Conservation (phyloP, 2,329 filamentous ascomycete species). For the Fusarium buharicum region DNA sequence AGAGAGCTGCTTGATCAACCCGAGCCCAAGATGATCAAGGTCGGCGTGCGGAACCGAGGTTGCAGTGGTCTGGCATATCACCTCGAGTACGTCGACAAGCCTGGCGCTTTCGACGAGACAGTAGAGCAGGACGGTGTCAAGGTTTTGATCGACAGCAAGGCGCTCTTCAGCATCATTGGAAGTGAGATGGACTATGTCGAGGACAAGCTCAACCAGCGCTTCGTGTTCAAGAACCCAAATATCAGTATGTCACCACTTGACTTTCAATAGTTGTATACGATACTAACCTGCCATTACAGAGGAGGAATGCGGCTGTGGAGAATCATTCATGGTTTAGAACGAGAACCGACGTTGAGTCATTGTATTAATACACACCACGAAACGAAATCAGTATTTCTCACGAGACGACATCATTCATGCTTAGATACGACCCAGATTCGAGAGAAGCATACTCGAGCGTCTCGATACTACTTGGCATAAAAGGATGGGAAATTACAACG, state of each 20-base stretch:
- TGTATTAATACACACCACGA: constrained; percentile 1
- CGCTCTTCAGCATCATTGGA: constrained; percentile 96
- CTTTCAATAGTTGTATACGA: background rate
- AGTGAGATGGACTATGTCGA: constrained; percentile 99
- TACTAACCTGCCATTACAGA: constrained; percentile 67
- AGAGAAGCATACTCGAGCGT: background rate
- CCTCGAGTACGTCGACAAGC: constrained; percentile 93
- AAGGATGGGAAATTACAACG: background rate
- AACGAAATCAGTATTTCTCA: constrained; percentile 8
- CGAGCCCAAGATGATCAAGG: constrained; percentile 90
- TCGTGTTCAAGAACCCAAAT: constrained; percentile 96
- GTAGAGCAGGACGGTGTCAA: constrained; percentile 97
- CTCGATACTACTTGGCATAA: constrained; percentile 7
- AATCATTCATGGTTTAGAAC: constrained; percentile 86
- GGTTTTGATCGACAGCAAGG: constrained; percentile 96
- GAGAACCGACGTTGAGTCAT: background rate
- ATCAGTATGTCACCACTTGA: constrained; percentile 79
- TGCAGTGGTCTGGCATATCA: constrained; percentile 95
- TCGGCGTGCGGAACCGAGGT: constrained; percentile 92
- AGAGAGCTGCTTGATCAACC: constrained; percentile 82
- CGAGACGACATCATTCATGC: constrained; percentile 27
- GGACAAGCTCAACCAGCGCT: constrained; percentile 90
- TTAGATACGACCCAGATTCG: constrained; percentile 11
- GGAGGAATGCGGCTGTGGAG: constrained; percentile 94
- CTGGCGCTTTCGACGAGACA: constrained; percentile 86